Conservation (phyloP, 2,329 filamentous ascomycete genomes). For the Samsoniella hepiali region DNA sequence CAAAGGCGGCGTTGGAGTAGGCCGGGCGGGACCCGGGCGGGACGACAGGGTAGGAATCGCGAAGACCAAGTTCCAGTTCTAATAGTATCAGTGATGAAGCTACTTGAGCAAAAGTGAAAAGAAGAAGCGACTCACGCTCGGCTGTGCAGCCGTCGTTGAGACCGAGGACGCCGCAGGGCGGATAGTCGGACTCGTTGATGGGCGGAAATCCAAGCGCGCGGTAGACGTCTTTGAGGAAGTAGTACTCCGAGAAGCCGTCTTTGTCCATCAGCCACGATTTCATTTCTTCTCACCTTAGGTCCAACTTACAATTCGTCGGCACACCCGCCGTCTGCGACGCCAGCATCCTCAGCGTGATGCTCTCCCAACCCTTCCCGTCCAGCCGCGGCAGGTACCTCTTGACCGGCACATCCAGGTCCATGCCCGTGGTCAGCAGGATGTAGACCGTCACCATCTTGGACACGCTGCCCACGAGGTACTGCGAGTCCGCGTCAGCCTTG, state of each 20-base stretch:
- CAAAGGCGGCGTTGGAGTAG: slow-evolving; percentile 42
- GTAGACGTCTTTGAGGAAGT: slow-evolving; percentile 35
- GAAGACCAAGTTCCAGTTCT: slow-evolving; percentile 35
- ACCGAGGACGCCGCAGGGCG: slow-evolving; percentile 34
- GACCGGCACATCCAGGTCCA: slow-evolving; percentile 33
- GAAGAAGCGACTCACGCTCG: slow-evolving; percentile 26
- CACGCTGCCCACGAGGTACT: slow-evolving; percentile 42
- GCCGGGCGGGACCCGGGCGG: slow-evolving; percentile 33
- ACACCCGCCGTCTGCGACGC: slow-evolving; percentile 36
- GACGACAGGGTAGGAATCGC: slow-evolving; percentile 29
- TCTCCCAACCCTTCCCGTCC: slow-evolving; percentile 32
- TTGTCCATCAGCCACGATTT: neutral
- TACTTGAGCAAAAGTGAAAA: neutral
- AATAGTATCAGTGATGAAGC: neutral
- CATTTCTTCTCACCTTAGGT: too few species aligned
- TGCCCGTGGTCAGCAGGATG: slow-evolving; percentile 34
- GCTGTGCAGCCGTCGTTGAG: slow-evolving; percentile 34
- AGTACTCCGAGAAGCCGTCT: slow-evolving; percentile 38
- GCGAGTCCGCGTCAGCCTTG: slow-evolving; percentile 32
- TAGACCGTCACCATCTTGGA: slow-evolving; percentile 39
- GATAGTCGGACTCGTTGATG: slow-evolving; percentile 34
- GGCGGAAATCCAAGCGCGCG: slow-evolving; percentile 36
- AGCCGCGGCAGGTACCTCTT: slow-evolving; percentile 36
- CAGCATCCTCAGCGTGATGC: slow-evolving; percentile 37
- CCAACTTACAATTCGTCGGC: slow-evolving; percentile 35